phyloP scores from a whole-genome alignment of 441 rosid genomes.

The Manihot esculenta region DNA sequence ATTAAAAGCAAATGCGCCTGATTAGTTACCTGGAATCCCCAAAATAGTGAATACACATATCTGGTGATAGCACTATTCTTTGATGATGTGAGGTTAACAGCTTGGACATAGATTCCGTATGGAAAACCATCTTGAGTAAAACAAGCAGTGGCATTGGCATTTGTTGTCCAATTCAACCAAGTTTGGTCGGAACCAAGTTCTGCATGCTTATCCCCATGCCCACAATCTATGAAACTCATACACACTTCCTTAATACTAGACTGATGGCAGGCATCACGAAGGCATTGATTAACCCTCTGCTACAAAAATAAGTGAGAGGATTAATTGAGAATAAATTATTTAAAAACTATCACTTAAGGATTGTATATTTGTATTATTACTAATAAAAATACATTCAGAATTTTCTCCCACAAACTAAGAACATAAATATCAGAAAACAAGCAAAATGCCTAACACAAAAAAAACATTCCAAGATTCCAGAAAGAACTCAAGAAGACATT shows the following conservation, averaged over 20 bases:
- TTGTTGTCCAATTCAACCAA: slow-evolving; percentile 37
- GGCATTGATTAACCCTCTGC: slow-evolving; percentile 90
- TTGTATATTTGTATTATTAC: not conserved
- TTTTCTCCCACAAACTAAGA: not conserved
- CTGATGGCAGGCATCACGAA: slow-evolving; percentile 54
- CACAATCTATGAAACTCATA: slow-evolving; percentile 55
- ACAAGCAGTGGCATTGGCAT: slow-evolving; percentile 48
- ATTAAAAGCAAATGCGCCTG: slow-evolving; percentile 2
- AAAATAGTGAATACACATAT: slow-evolving; percentile 76
- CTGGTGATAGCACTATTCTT: slow-evolving; percentile 40
- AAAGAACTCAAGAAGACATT: too few relatives aligned
- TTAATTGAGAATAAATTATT: not conserved
- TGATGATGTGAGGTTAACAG: slow-evolving; percentile 60
- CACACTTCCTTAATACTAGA: slow-evolving; percentile 12
- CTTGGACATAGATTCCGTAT: slow-evolving; percentile 62
- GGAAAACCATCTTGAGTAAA: slow-evolving; percentile 40
- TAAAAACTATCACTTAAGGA: not conserved
- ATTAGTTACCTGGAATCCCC: slow-evolving; percentile 89
- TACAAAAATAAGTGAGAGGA: slow-evolving; percentile 2
- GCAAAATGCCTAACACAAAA: not conserved
- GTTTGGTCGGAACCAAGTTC: fast-evolving
- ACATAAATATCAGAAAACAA: not conserved
- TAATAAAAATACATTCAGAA: not conserved
- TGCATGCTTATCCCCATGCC: slow-evolving; percentile 27
- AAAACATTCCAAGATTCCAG: too few relatives aligned